Evolutionary conservation across 2,329 filamentous ascomycete species (phyloP).

Genomic region (Thielaviopsis euricoi): DNA sequence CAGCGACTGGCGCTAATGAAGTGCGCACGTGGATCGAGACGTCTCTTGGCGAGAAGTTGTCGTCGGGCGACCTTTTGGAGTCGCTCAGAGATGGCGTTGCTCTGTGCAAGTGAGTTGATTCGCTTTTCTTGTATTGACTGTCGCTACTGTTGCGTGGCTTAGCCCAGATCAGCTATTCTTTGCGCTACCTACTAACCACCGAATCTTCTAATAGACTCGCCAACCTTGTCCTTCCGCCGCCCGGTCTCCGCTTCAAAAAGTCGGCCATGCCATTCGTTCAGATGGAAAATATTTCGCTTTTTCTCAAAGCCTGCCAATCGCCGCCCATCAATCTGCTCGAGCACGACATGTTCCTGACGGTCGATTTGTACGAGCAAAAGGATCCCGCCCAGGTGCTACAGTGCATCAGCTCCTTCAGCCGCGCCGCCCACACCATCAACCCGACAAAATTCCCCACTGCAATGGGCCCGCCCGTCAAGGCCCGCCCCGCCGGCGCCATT

Average conservation of each 20-base stretch:
- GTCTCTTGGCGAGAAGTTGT: constrained; percentile 55
- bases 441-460: constrained; percentile 56
- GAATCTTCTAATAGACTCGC: constrained; percentile 43
- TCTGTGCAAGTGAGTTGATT: constrained; percentile 70
- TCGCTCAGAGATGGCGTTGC: constrained; percentile 79
- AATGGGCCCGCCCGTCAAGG: constrained; percentile 50
- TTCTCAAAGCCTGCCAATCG: constrained; percentile 72
- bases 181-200: constrained; percentile 3
- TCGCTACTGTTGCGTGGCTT: not conserved
- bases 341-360: constrained; percentile 92
- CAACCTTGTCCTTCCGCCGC: constrained; percentile 61
- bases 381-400: constrained; percentile 93
- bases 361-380: constrained; percentile 90
- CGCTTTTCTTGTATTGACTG: not conserved
- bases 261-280: constrained; percentile 96
- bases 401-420: constrained; percentile 80
- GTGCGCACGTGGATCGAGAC: constrained; percentile 73
- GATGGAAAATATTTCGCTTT: constrained; percentile 98
- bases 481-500: constrained; percentile 35
- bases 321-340: constrained; percentile 75
- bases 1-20: constrained; percentile 76
- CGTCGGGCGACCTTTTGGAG: constrained; percentile 63
- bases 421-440: constrained; percentile 60
- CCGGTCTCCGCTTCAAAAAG: constrained; percentile 75
- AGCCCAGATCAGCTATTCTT: too few relatives aligned